phyloP scores from a whole-genome alignment of 1,284 basidiomycete genomes.

The Schizopora paradoxa region DNA sequence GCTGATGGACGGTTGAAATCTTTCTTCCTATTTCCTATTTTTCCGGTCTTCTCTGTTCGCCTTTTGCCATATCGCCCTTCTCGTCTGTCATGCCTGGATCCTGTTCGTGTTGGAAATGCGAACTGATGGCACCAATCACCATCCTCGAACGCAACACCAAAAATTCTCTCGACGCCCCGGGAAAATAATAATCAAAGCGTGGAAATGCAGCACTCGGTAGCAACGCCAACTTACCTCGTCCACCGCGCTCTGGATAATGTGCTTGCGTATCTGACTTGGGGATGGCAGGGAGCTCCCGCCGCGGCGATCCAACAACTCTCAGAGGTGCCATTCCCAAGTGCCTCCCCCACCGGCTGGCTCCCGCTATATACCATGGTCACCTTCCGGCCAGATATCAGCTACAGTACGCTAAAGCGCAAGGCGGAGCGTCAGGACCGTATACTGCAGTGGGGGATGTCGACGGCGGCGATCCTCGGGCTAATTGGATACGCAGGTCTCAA shows the following conservation, averaged over 20 bases:
- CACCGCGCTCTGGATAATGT: conserved; percentile 79
- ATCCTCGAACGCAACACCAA: conserved; percentile 3
- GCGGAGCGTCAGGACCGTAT: conserved; percentile 54
- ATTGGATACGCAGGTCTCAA: too few relatives aligned
- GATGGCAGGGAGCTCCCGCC: conserved; percentile 32
- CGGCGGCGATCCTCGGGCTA: too few relatives aligned
- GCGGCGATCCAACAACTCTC: conserved; percentile 24
- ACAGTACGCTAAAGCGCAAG: conserved; percentile 65
- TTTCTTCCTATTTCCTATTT: too few relatives aligned
- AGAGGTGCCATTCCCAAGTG: conserved; percentile 47
- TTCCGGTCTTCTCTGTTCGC: too few relatives aligned
- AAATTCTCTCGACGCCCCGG: conserved; percentile 11
- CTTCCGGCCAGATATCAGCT: conserved; percentile 91
- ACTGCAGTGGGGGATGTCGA: too few relatives aligned
- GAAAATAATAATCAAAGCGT: conserved; percentile 42
- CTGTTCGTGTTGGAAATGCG: too few relatives aligned
- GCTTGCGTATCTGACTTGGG: conserved; percentile 57
- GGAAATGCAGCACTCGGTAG: conserved; percentile 93
- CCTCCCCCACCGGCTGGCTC: conserved; percentile 72
- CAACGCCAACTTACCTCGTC: conserved; percentile 75
- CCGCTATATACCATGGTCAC: conserved; percentile 97
- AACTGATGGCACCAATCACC: conserved; percentile 10
- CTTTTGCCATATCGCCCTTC: not conserved
- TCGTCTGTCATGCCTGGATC: too few relatives aligned
- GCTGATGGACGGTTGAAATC: too few relatives aligned